These are phyloP conservation scores for Candida verbasci DNA, from an alignment of 805 yeast species.

Conservation along the genomic window DNA sequence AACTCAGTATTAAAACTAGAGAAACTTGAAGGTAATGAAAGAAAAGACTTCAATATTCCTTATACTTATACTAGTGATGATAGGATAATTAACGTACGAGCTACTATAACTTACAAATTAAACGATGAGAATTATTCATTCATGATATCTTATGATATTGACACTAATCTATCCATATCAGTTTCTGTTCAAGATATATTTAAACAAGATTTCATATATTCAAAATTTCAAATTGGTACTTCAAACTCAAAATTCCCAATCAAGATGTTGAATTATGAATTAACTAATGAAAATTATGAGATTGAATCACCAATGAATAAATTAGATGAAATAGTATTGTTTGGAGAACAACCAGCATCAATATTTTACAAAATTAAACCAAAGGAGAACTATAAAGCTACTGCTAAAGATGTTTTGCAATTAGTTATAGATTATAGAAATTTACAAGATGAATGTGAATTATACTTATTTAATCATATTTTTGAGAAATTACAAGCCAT, in stretches of 20 bases:
- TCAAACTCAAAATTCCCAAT: slow-evolving; percentile 49
- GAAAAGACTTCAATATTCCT: slow-evolving; percentile 24
- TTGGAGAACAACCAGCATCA: slow-evolving; percentile 67
- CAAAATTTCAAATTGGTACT: slow-evolving; percentile 68
- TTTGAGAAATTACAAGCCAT: slow-evolving; percentile 1
- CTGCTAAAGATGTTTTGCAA: slow-evolving; percentile 32
- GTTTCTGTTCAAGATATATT: slow-evolving; percentile 82
- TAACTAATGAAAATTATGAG: slow-evolving; percentile 24
- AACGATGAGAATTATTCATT: slow-evolving; percentile 18
- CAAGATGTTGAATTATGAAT: slow-evolving; percentile 42
- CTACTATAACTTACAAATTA: slow-evolving; percentile 16
- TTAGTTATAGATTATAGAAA: slow-evolving; percentile 44
- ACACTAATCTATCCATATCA: slow-evolving; percentile 55
- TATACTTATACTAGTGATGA: slow-evolving; percentile 26
- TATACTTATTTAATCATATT: neutral
- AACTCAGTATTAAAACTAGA: slow-evolving; percentile 2
- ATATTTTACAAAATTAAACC: slow-evolving; percentile 52
- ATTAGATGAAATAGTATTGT: slow-evolving; percentile 42
- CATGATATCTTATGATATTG: slow-evolving; percentile 33
- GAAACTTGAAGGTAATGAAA: slow-evolving; percentile 9
- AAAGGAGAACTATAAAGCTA: slow-evolving; percentile 13
- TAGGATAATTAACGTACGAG: slow-evolving; percentile 19
- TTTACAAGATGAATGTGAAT: slow-evolving; percentile 41
- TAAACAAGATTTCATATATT: slow-evolving; percentile 49
- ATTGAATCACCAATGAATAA: slow-evolving; percentile 16